Evolutionary conservation across 257 asterid genomes (phyloP), one percentile per base, ranked within the genome.

Genomic region (Gynochthodes officinalis): DNA sequence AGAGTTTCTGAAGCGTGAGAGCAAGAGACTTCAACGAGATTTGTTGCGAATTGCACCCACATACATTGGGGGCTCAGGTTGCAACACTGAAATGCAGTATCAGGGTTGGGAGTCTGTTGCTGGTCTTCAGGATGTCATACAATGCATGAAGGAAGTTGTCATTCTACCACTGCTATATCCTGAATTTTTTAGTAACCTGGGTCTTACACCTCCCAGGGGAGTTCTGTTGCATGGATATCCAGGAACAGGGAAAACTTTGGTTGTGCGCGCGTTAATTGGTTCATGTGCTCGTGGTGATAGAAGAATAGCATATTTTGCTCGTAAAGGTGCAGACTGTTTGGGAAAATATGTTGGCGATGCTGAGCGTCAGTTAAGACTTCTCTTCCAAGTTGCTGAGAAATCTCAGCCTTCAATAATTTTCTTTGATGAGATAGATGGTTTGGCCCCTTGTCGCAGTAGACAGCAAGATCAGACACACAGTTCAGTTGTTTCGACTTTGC

Each of bases 291-390:
- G 92, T 64, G 98, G 99, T 58, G 98, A 95, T 74, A 89, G 84
- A 82, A 88, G 87, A 73, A 95, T 95, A 64, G 99, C 99, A 77
- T 95, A 95, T 87, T 95, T 95, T 83, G 96, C 98, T 32, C 97
- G 97, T 58, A 95, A 95, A 85, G 99, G 99, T 71, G 99, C 99
- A 57, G 99, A 95, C 76, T 95, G 99, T 83, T 93, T 95, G 64
- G 99, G 99, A 16, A 95, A 95, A 80, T 95, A 95, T 83, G 99
- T 95, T 57, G 99, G 99, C 67, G 99, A 95, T 78, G 94, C 98
- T 78, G 99, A 95, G 86, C 96, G 98, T 67, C 98, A 95, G 85
- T 85, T 95, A 11, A 86, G 98, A 77, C 98, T 95, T 82, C 75
- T 95, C 66, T 95, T 95, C 79, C 98, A 95, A 79, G 99, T 87